Evolutionary conservation across 108 stramenopile species (phyloP).

Genomic region (Cyclotella choctawhatcheeana): DNA sequence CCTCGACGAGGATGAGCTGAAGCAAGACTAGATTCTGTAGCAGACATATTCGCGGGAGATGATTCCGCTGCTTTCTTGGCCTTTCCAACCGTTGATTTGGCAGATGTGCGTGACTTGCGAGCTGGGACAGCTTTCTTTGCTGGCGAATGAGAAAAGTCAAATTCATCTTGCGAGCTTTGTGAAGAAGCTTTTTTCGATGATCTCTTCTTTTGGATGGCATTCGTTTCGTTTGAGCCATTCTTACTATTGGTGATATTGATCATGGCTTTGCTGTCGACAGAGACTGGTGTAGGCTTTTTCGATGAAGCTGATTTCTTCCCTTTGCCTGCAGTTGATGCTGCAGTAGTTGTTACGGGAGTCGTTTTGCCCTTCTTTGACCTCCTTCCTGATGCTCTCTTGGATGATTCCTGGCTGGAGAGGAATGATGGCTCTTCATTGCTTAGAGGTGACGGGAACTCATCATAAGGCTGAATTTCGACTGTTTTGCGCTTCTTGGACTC

Average conservation of each 20-base stretch:
- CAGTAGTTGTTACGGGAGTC: conserved; percentile 15
- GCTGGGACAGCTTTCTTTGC: conserved; percentile 20
- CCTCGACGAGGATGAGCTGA: too few species aligned
- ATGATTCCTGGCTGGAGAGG: conserved; percentile 8
- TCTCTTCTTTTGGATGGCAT: conserved; percentile 13
- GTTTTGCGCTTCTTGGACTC: conserved; percentile 35
- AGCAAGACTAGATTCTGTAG: conserved; percentile 28
- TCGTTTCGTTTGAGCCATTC: conserved; percentile 4
- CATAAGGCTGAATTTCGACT: conserved; percentile 19
- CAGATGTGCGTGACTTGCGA: conserved; percentile 11
- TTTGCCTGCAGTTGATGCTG: neutral
- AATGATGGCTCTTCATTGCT: neutral
- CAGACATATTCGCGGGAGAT: conserved; percentile 27
- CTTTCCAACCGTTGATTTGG: conserved; percentile 20
- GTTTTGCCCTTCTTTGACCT: conserved; percentile 28
- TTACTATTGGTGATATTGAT: conserved; percentile 40
- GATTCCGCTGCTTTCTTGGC: conserved; percentile 12
- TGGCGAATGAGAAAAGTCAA: conserved; percentile 44
- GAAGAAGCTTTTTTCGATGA: conserved; percentile 3
- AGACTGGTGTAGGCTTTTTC: conserved; percentile 39
- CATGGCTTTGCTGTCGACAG: conserved; percentile 30
- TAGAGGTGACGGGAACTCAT: conserved; percentile 38
- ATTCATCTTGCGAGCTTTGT: conserved; percentile 19
- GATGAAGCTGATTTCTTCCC: conserved; percentile 5
- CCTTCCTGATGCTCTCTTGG: neutral